Conservation (phyloP, 345 rosid genomes). For the Pelargonium nanum region DNA sequence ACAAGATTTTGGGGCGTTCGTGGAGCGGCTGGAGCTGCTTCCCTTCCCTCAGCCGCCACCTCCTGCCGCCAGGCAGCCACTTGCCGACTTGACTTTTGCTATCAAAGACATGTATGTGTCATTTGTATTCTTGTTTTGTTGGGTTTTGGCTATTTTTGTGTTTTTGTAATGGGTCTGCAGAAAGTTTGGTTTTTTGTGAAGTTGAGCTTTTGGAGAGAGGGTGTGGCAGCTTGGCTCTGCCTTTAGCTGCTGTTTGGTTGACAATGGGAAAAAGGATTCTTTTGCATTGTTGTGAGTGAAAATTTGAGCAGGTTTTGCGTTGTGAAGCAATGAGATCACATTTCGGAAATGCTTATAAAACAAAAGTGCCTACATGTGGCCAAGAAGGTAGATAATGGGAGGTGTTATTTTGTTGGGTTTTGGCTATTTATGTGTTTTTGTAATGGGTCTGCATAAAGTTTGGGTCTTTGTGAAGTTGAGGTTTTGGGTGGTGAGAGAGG, state of each 20-base stretch:
- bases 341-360: no score
- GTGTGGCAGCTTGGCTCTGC: neutral
- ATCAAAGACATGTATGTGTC: conserved; percentile 54
- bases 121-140: neutral
- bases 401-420: neutral
- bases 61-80: conserved; percentile 66
- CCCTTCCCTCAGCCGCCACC: conserved; percentile 86
- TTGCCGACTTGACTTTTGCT: conserved; percentile 67
- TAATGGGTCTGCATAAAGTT: neutral
- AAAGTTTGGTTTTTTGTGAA: neutral
- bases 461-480: neutral
- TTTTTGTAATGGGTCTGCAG: neutral
- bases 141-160: neutral
- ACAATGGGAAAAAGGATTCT: neutral
- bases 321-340: neutral
- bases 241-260: neutral
- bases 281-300: neutral
- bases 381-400: no score
- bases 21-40: conserved; percentile 56
- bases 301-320: neutral
- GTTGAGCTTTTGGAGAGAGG: neutral
- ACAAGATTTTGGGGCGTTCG: conserved; percentile 68
- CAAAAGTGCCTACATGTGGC: no score
- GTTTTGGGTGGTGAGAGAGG: no score
- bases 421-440: neutral